phyloP scores from a whole-genome alignment of 345 rosid species.

The Aquilaria malaccensis region DNA sequence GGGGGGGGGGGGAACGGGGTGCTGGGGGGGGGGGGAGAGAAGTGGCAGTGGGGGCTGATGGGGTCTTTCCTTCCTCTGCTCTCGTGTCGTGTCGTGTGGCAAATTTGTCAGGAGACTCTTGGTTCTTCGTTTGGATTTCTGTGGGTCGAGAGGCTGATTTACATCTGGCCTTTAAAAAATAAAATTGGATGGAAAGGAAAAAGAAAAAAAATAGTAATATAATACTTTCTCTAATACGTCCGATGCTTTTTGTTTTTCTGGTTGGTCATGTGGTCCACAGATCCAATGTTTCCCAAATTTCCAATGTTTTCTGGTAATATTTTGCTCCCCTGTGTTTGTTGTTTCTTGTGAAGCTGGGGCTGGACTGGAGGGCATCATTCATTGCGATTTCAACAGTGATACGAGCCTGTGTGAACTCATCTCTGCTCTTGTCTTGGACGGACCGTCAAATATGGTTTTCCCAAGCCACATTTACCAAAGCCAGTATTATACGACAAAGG shows the following conservation, averaged over 20 bases:
- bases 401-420: slow-evolving; percentile 8
- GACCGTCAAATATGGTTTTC: slow-evolving; percentile 1
- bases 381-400: slow-evolving; percentile 14
- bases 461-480: slow-evolving; percentile 9
- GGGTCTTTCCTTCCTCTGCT: too few relatives aligned
- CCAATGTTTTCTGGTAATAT: background rate
- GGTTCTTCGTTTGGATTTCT: slow-evolving; percentile 10
- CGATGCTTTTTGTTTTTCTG: slow-evolving; percentile 6
- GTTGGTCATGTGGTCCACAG: slow-evolving; percentile 17
- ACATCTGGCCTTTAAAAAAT: too few relatives aligned
- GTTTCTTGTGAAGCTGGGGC: slow-evolving; percentile 4
- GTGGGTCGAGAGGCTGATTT: background rate
- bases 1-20: too few relatives aligned
- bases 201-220: too few relatives aligned
- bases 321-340: background rate
- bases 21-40: too few relatives aligned
- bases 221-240: background rate
- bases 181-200: too few relatives aligned
- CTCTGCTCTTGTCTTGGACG: background rate
- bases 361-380: background rate
- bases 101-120: slow-evolving; percentile 14
- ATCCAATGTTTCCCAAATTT: background rate
- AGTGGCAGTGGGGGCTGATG: too few relatives aligned
- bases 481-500: too few relatives aligned
- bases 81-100: slow-evolving; percentile 4